Evolutionary conservation across 495 filamentous ascomycete genomes (phyloP).

Genomic region (Lasiosphaeris hirsuta): DNA sequence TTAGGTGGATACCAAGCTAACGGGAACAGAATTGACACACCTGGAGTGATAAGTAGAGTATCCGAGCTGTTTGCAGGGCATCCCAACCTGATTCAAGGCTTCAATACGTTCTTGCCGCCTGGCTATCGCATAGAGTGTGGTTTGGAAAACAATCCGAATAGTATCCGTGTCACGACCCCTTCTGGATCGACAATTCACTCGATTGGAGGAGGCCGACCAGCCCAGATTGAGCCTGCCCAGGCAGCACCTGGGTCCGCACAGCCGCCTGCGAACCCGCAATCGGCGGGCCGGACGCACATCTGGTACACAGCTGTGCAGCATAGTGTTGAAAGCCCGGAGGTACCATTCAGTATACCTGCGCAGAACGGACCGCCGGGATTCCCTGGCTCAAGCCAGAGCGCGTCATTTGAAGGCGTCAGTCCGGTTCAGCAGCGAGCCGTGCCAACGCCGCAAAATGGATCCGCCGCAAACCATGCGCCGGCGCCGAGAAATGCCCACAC

Average conservation of each 20-base stretch:
- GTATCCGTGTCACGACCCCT: constrained; percentile 94
- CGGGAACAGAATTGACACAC: constrained; percentile 79
- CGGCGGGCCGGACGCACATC: constrained; percentile 36
- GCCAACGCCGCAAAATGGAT: constrained; percentile 67
- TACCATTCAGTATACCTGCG: constrained; percentile 48
- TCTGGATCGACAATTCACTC: constrained; percentile 67
- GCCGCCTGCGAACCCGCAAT: constrained; percentile 27
- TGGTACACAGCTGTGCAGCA: constrained; percentile 56
- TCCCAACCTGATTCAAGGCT: constrained; percentile 94
- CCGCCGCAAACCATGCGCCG: constrained; percentile 36
- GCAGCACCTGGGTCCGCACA: constrained; percentile 26
- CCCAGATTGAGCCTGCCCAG: constrained; percentile 41
- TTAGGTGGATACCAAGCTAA: constrained; percentile 4
- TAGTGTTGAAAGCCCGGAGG: constrained; percentile 54
- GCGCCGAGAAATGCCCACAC: constrained; percentile 47
- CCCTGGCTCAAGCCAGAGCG: constrained; percentile 40
- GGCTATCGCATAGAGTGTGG: constrained; percentile 98
- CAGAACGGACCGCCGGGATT: constrained; percentile 45
- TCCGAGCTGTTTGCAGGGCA: constrained; percentile 96
- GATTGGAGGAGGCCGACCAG: constrained; percentile 44
- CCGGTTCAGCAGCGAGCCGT: constrained; percentile 79
- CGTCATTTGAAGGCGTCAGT: constrained; percentile 49
- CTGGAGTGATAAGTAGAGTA: constrained; percentile 94
- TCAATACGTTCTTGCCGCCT: constrained; percentile 97
- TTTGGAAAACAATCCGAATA: constrained; percentile 83